Evolutionary conservation across 306 rosid genomes (phyloP), one percentile per base, ranked within the genome.

Genomic region (Alnus glutinosa): DNA sequence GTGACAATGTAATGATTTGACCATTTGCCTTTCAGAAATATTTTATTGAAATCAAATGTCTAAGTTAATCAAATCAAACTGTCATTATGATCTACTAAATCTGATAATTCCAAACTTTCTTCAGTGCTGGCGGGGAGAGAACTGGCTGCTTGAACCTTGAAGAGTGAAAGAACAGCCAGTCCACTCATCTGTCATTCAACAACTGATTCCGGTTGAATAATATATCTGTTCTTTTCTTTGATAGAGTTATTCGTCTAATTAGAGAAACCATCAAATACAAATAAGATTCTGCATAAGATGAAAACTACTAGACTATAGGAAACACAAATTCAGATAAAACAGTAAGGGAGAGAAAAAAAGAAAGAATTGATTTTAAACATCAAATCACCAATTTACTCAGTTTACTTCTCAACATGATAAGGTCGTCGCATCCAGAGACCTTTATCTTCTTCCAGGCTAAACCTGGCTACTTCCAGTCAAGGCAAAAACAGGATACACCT

Each of bases 381-480:
- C 44, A 71, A 48, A 19, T 47, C 42, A 76, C 46, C 71, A 30
- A 13, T 52, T 34, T 44, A 28, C 16, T 42, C 23, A 54, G 67
- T 48, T 23, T 51, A 55, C 16, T 64, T 55, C 57, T 42, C 62
- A 66, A 55, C 28, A 78, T 50, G 70, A 69, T 42, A 14, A 5
- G 23, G 54, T 68, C 28, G 6, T 16, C 67, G 57, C 76, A 58
- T 9, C 64, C 23, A 18, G 6, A 76, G 55, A 66, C 77, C 47
- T 50, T 66, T 72, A 64, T 76, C 85, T 48, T 57, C 70, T 86
- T 83, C 83, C 83, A 68, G 44, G 75, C 83, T 80, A 80, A 80
- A 62, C 83, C 80, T 49, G 42, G 74, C 71, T 51, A 62, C 61
- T 75, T 72, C 30, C 7, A 13, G 39, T 58, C 46, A 78, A 70